A percentile compares a stretch with the other conserved stretches of the same genome.
Conservation (phyloP, 1,139 yeast species). For the Yamadazyma kanchanaburiensis region DNA sequence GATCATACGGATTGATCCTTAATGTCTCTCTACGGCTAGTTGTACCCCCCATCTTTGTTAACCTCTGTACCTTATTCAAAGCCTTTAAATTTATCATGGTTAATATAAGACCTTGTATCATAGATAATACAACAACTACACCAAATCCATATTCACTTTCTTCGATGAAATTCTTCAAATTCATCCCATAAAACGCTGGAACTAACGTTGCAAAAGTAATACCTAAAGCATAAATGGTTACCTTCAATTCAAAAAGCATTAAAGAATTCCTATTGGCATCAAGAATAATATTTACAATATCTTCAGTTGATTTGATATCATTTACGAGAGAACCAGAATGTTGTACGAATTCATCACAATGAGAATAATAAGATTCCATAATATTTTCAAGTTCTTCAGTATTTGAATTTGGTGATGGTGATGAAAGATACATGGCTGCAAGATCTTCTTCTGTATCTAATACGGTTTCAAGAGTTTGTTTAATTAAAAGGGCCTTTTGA, state of each 20-base stretch:
- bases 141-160: slow-evolving; percentile 68
- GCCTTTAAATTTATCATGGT: slow-evolving; percentile 45
- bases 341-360: slow-evolving; percentile 95
- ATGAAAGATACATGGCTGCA: slow-evolving; percentile 76
- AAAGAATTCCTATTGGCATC: slow-evolving; percentile 94
- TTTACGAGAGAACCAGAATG: slow-evolving; percentile 80
- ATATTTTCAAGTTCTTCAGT: slow-evolving; percentile 82
- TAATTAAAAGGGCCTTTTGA: slow-evolving; percentile 78
- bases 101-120: slow-evolving; percentile 43
- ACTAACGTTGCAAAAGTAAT: slow-evolving; percentile 65
- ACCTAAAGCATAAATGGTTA: slow-evolving; percentile 83
- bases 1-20: slow-evolving; percentile 3
- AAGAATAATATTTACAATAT: slow-evolving; percentile 87
- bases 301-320: slow-evolving; percentile 92
- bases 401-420: slow-evolving; percentile 19
- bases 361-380: slow-evolving; percentile 88
- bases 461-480: slow-evolving; percentile 83
- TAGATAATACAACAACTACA: slow-evolving; percentile 49
- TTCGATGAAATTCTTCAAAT: slow-evolving; percentile 84
- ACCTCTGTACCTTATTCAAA: slow-evolving; percentile 54
- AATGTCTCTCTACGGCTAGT: slow-evolving; percentile 6
- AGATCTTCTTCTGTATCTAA: slow-evolving; percentile 88
- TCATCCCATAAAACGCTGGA: slow-evolving; percentile 90
- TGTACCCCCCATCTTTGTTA: slow-evolving; percentile 55
- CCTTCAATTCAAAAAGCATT: slow-evolving; percentile 82